Conservation (phyloP, 202 grass and related monocot species). For the Saccharum hybrid region DNA sequence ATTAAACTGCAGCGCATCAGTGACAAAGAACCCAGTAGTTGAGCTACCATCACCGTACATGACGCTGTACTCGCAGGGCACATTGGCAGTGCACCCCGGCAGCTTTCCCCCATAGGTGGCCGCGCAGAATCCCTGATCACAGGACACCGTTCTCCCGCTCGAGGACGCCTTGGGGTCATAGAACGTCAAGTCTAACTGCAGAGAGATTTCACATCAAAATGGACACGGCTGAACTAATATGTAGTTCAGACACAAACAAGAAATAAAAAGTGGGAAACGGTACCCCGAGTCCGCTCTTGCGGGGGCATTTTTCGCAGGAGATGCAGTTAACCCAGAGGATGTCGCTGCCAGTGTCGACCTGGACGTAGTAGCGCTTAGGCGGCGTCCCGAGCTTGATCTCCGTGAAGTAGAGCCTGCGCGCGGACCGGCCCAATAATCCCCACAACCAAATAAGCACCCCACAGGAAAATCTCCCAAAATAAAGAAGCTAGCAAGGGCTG, state of each 20-base stretch:
- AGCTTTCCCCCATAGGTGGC: slow-evolving; percentile 59
- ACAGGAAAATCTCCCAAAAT: background rate
- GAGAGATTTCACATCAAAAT: background rate
- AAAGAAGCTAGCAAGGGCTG: background rate
- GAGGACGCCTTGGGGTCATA: slow-evolving; percentile 81
- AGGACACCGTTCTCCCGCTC: slow-evolving; percentile 48
- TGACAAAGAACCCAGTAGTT: slow-evolving; percentile 71
- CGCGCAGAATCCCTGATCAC: slow-evolving; percentile 66
- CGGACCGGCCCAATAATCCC: background rate
- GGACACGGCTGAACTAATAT: background rate
- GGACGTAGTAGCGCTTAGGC: slow-evolving; percentile 72
- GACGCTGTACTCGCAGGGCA: slow-evolving; percentile 79
- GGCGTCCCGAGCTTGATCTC: slow-evolving; percentile 92
- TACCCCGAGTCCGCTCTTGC: slow-evolving; percentile 91
- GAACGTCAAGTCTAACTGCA: slow-evolving; percentile 79
- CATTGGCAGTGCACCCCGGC: slow-evolving; percentile 49
- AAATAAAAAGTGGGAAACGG: slow-evolving; percentile 26
- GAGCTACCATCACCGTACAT: slow-evolving; percentile 91
- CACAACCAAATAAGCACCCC: background rate
- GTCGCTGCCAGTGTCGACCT: slow-evolving; percentile 98
- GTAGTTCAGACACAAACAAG: background rate
- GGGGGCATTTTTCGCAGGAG: slow-evolving; percentile 75
- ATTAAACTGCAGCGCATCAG: slow-evolving; percentile 69
- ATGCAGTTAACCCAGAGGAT: slow-evolving; percentile 95
- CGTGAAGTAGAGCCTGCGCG: slow-evolving; percentile 78